Evolutionary conservation across 768 basidiomycete species (phyloP), one percentile per base, ranked within the genome.

Genomic region (Mycena metata): DNA sequence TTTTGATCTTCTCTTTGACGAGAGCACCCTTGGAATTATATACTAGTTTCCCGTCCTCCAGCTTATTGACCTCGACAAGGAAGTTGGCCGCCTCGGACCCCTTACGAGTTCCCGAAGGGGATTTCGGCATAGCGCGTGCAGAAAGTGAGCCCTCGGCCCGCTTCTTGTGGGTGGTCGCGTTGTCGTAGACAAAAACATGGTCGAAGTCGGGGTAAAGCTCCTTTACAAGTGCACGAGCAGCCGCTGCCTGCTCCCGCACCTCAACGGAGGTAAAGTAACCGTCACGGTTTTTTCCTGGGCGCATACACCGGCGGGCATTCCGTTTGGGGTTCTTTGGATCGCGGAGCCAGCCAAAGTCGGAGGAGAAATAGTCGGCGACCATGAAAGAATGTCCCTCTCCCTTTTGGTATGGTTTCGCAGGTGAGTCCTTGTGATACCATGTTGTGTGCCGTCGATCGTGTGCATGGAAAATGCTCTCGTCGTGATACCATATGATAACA

Each of bases 311-410:
- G 41, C 56, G 66, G 64, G 30, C 72, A 26, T 43, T 43, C 30
- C 57, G 24, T n/a, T 30, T 46, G 42, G 57, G 52, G 52, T 55
- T 59, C 43, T 24, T 24, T 17, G 24, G 42, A 59, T 59, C 42
- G 15, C 24, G 57, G 21, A 59, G 42, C 66, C 66, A 72, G n/a
- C 75, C 73, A 50, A 69, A 75, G 33, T 74, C 73, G 10, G 75
- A 67, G 3, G 72, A 77, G 11, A 77, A 67, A 63, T 78, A 77
- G 59, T 77, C 66, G 0, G 77, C 69, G 30, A 77, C 74, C 77
- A 78, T 78, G 7, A 75, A 57, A 5, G 76, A 78, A 5, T 63
- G 58, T 2, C 76, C 41, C 19, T 78, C 76, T 13, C 76, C 76
- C 52, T 78, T 78, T 23, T 57, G 59, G 26, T 72, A 60, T 21